These are phyloP conservation scores for Phtheirospermum japonicum DNA, from an alignment of 257 asterid species.

Conservation along the genomic window DNA sequence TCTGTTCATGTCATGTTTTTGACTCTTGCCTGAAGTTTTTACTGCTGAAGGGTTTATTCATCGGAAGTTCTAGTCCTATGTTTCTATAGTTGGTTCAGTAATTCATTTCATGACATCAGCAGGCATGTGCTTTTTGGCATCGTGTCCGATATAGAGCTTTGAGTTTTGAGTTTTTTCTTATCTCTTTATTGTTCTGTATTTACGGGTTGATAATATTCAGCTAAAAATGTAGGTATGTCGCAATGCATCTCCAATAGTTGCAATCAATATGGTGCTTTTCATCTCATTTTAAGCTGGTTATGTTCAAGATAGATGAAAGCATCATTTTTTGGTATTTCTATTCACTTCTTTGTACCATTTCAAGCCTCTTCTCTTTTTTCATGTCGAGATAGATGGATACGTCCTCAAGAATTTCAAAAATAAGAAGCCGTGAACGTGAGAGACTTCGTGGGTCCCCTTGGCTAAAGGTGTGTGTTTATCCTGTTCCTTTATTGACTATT, in stretches of 20 bases:
- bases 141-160: constrained; percentile 7
- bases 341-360: constrained; percentile 24
- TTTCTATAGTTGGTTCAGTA: constrained; percentile 15
- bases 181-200: constrained; percentile 13
- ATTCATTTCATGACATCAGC: constrained; percentile 16
- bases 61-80: constrained; percentile 1
- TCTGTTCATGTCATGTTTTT: constrained; percentile 1
- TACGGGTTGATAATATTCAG: neutral
- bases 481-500: constrained; percentile 22
- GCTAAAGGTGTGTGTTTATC: constrained; percentile 66
- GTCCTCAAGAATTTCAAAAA: constrained; percentile 85
- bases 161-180: neutral
- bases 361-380: constrained; percentile 36
- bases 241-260: constrained; percentile 15
- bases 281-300: constrained; percentile 19
- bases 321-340: constrained; percentile 21
- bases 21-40: constrained; percentile 11
- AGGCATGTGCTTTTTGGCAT: constrained; percentile 10
- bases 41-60: constrained; percentile 2
- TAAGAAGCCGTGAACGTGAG: constrained; percentile 92
- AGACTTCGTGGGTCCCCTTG: constrained; percentile 97
- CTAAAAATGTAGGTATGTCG: constrained; percentile 5
- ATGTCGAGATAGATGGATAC: constrained; percentile 97
- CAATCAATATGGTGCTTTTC: constrained; percentile 6
- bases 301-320: constrained; percentile 19